These are phyloP conservation scores for Arachnopeziza araneosa DNA, from an alignment of 2,329 filamentous ascomycete species.

Conservation along the genomic window DNA sequence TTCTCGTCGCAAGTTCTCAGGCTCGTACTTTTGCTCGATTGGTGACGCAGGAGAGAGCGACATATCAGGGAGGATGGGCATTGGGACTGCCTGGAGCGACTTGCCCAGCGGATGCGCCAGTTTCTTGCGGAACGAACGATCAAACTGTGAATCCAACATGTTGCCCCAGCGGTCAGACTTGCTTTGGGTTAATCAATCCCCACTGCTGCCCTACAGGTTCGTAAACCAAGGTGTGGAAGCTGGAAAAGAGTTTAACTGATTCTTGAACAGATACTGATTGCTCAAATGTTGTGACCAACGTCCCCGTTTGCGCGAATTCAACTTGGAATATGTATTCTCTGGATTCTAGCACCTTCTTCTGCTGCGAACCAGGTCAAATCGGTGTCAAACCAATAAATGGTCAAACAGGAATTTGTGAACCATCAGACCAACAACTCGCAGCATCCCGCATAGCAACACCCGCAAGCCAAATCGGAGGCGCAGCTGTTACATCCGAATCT, in stretches of 20 bases:
- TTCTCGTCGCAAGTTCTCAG: not conserved
- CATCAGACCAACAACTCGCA: not conserved
- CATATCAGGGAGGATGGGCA: not conserved
- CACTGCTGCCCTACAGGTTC: not conserved
- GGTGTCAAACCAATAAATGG: not conserved
- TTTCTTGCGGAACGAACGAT: not conserved
- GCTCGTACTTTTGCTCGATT: not conserved
- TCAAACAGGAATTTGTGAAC: not conserved
- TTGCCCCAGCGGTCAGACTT: not conserved
- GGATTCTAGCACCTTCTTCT: not conserved
- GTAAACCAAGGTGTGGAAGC: not conserved
- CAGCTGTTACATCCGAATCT: not conserved
- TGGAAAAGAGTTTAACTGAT: not conserved
- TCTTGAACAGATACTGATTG: not conserved
- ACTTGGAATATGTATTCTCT: not conserved
- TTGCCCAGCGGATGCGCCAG: not conserved
- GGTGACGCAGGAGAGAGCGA: not conserved
- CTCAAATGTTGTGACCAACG: not conserved
- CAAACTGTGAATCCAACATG: not conserved
- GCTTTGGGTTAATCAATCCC: not conserved
- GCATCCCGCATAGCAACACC: not conserved
- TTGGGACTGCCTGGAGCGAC: not conserved
- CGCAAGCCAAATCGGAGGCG: not conserved
- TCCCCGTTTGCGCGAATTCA: not conserved
- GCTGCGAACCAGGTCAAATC: not conserved